Percentiles rank a stretch among this genome's conserved stretches.
phyloP scores from a whole-genome alignment of 192 early-diverging fungal species.

The Podochytrium sp. region DNA sequence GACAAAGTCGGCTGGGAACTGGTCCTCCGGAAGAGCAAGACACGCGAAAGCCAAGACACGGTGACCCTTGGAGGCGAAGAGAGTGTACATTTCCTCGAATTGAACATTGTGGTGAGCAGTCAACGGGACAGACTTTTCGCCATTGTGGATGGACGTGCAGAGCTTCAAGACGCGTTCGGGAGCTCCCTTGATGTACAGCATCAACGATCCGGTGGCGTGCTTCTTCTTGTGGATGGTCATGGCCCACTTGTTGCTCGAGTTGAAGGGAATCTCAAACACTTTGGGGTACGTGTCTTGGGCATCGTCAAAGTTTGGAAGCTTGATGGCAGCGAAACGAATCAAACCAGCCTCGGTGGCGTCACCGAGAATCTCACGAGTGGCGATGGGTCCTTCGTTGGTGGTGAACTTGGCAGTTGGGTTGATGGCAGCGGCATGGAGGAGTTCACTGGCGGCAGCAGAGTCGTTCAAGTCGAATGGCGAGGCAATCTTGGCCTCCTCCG shows the following conservation, averaged over 20 bases:
- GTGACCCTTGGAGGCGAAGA: constrained; percentile 83
- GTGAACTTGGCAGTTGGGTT: constrained; percentile 15
- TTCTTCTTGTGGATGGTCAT: constrained; percentile 81
- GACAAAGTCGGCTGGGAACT: constrained; percentile 72
- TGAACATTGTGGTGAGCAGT: constrained; percentile 56
- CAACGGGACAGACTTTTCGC: constrained; percentile 58
- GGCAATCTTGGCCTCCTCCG: constrained; percentile 51
- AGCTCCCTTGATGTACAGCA: constrained; percentile 84
- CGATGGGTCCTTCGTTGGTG: constrained; percentile 66
- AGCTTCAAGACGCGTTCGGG: constrained; percentile 82
- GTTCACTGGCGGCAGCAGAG: constrained; percentile 34
- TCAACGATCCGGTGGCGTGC: constrained; percentile 69
- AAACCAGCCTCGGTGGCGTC: constrained; percentile 90
- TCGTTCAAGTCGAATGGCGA: constrained; percentile 67
- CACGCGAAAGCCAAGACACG: constrained; percentile 90
- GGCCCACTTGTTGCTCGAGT: constrained; percentile 88
- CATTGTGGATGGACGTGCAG: constrained; percentile 71
- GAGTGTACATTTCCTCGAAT: constrained; percentile 71
- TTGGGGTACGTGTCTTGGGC: constrained; percentile 74
- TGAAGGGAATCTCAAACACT: constrained; percentile 96
- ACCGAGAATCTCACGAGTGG: constrained; percentile 63
- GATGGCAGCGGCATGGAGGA: background rate
- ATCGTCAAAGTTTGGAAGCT: constrained; percentile 72
- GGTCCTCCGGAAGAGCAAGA: constrained; percentile 62
- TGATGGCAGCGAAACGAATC: constrained; percentile 68